These are phyloP conservation scores for Arxiozyma bovina DNA, from an alignment of 1,139 yeast species.

Conservation along the genomic window DNA sequence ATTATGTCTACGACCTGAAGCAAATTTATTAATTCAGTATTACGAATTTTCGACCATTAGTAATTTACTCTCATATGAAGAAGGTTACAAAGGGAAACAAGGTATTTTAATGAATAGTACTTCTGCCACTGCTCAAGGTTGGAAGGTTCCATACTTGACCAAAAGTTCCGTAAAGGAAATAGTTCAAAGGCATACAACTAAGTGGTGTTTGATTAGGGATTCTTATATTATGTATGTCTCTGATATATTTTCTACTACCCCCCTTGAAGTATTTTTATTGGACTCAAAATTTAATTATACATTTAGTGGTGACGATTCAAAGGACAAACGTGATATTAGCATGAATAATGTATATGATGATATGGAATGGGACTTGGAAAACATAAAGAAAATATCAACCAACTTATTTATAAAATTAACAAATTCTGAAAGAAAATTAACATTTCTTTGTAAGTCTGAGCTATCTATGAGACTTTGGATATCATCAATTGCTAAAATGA, in stretches of 20 bases:
- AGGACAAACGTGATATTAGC: slow-evolving; percentile 29
- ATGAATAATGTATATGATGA: slow-evolving; percentile 26
- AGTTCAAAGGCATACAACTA: slow-evolving; percentile 82
- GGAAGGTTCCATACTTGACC: slow-evolving; percentile 88
- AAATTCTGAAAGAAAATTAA: slow-evolving; percentile 71
- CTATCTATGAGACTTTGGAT: slow-evolving; percentile 71
- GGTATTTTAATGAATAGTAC: slow-evolving; percentile 76
- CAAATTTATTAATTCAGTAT: slow-evolving; percentile 74
- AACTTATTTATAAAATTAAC: slow-evolving; percentile 57
- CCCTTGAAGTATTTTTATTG: slow-evolving; percentile 81
- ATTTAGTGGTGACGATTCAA: slow-evolving; percentile 37
- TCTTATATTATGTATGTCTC: slow-evolving; percentile 82
- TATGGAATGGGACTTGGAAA: slow-evolving; percentile 39
- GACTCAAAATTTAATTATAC: slow-evolving; percentile 59
- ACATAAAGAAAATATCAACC: slow-evolving; percentile 32
- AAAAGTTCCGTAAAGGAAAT: slow-evolving; percentile 72
- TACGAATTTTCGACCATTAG: slow-evolving; percentile 87
- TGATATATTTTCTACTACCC: slow-evolving; percentile 76
- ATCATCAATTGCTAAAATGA: slow-evolving; percentile 63
- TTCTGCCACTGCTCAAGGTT: slow-evolving; percentile 80
- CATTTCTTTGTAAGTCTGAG: slow-evolving; percentile 64
- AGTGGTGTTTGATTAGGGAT: slow-evolving; percentile 83
- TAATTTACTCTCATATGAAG: slow-evolving; percentile 72
- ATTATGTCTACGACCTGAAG: slow-evolving; percentile 66
- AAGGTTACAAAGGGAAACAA: slow-evolving; percentile 78